A percentile compares a stretch with the other conserved stretches of the same genome.
Conservation (phyloP, 208 protist species). For the Wallacemonas sp. region DNA sequence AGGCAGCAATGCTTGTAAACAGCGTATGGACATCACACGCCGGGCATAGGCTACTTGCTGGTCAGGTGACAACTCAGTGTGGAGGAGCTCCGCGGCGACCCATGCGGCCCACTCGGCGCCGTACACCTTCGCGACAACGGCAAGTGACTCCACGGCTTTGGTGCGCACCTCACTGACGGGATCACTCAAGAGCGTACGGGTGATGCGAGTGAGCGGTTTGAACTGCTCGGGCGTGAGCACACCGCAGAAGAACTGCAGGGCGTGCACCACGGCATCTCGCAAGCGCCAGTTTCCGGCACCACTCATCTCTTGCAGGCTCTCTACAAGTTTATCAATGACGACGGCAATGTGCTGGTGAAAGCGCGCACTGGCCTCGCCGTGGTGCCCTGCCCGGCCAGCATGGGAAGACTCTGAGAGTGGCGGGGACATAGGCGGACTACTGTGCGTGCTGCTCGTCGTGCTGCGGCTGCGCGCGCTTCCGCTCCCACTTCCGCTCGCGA, state of each 20-base stretch:
- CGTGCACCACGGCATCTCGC: conserved; percentile 49
- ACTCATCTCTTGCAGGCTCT: conserved; percentile 40
- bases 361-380: not conserved
- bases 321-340: conserved; percentile 31
- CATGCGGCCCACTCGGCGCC: conserved; percentile 62
- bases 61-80: conserved; percentile 26
- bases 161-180: conserved; percentile 65
- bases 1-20: conserved; percentile 54
- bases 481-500: not conserved
- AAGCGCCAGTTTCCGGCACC: conserved; percentile 74
- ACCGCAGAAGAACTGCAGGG: conserved; percentile 43
- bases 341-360: conserved; percentile 18
- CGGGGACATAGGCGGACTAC: not conserved
- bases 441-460: not conserved
- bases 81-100: conserved; percentile 50
- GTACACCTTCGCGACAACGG: conserved; percentile 37
- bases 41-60: conserved; percentile 38
- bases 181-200: conserved; percentile 55
- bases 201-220: conserved; percentile 38
- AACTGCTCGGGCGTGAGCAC: conserved; percentile 47
- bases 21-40: conserved; percentile 57
- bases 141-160: conserved; percentile 45
- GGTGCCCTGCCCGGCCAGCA: not conserved
- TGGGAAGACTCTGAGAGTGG: too few species aligned
- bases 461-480: not conserved